phyloP scores from a whole-genome alignment of 495 filamentous ascomycete species.

The Penicillium taxi region DNA sequence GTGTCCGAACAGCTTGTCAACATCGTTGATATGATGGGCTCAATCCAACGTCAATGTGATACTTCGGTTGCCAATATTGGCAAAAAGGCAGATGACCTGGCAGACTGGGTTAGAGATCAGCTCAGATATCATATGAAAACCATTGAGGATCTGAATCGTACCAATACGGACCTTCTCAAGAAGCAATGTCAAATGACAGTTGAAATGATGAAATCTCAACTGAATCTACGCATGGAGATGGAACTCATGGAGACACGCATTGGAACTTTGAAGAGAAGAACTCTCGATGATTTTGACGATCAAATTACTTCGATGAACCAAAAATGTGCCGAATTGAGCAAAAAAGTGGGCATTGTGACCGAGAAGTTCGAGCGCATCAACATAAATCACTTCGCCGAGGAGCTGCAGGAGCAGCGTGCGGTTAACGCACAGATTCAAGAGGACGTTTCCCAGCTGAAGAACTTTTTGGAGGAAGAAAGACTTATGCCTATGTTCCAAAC shows the following conservation, averaged over 20 bases:
- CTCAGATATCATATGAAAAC: constrained; percentile 7
- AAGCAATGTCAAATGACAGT: constrained; percentile 6
- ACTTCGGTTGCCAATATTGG: constrained; percentile 1
- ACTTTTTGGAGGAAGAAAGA: too few species aligned
- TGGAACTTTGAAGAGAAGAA: constrained; percentile 4
- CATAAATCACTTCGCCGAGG: too few species aligned
- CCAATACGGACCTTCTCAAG: constrained; percentile 6
- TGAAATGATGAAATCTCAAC: constrained; percentile 10
- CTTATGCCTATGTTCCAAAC: too few species aligned
- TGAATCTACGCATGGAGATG: constrained; percentile 9
- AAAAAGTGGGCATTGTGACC: constrained; percentile 3
- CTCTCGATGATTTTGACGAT: constrained; percentile 7
- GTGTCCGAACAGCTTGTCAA: constrained; percentile 3
- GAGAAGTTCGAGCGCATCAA: too few species aligned
- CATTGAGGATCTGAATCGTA: constrained; percentile 5
- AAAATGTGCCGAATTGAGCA: constrained; percentile 6
- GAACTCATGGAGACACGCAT: constrained; percentile 7
- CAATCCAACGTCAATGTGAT: constrained; percentile 9
- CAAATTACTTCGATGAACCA: constrained; percentile 6
- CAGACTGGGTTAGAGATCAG: constrained; percentile 10
- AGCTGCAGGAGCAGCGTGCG: constrained; percentile 3
- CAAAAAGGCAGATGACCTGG: constrained; percentile 8
- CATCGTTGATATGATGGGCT: constrained; percentile 6
- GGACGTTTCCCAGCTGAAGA: constrained; percentile 5
- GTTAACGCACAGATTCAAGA: constrained; percentile 7